Evolutionary conservation across 306 rosid genomes (phyloP).

Genomic region (Macrotyloma uniflorum): DNA sequence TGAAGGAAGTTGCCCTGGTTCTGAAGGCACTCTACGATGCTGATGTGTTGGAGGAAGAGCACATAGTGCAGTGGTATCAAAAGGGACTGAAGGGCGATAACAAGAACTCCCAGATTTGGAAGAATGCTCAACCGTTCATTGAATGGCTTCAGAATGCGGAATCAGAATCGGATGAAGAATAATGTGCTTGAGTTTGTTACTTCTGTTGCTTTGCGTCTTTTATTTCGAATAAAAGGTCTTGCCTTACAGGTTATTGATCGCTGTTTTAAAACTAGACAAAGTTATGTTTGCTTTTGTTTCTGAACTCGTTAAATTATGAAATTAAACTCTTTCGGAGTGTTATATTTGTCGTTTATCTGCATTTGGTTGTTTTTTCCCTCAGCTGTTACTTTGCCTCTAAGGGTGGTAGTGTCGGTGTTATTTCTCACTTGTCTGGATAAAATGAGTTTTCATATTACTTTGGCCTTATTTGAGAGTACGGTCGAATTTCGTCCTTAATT

Average conservation of each 20-base stretch:
- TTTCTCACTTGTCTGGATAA: not conserved
- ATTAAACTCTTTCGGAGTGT: not conserved
- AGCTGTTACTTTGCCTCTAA: too few relatives aligned
- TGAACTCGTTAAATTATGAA: not conserved
- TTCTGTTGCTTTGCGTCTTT: slow-evolving; percentile 20
- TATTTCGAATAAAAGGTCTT: slow-evolving; percentile 39
- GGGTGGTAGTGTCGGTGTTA: not conserved
- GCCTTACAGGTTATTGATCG: slow-evolving; percentile 7
- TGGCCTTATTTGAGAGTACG: too few relatives aligned
- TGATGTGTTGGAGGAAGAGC: slow-evolving; percentile 64
- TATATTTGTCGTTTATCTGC: not conserved
- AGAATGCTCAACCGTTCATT: slow-evolving; percentile 58
- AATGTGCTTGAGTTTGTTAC: not conserved
- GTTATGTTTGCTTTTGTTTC: slow-evolving; percentile 9
- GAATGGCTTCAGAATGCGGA: slow-evolving; percentile 74
- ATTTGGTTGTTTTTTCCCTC: not conserved
- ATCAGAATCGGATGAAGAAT: slow-evolving; percentile 68
- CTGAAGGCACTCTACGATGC: slow-evolving; percentile 64
- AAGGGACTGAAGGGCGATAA: slow-evolving; percentile 50
- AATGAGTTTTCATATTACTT: not conserved
- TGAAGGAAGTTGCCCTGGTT: slow-evolving; percentile 63
- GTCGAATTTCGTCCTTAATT: not conserved
- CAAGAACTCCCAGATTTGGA: slow-evolving; percentile 60
- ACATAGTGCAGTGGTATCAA: slow-evolving; percentile 57
- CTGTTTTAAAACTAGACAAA: not conserved